Evolutionary conservation across 192 early-diverging fungal genomes (phyloP), one percentile per base, ranked within the genome.

Genomic region (Gigaspora rosea): DNA sequence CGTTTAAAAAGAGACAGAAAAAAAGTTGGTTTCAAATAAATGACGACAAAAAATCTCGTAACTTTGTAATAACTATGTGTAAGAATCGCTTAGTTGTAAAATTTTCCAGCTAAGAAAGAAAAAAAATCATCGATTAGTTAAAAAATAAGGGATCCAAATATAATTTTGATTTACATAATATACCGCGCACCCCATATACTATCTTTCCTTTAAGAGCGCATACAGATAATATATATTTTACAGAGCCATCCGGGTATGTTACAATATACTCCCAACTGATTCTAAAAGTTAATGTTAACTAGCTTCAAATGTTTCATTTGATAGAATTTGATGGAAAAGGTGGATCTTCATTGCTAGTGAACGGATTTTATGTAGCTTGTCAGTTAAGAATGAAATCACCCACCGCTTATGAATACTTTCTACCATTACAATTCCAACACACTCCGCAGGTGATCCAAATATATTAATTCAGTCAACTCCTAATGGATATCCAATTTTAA

Each of bases 171-270:
- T n/a, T n/a, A n/a, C n/a, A n/a, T n/a, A n/a, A n/a, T n/a, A n/a
- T n/a, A n/a, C n/a, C n/a, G n/a, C n/a, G n/a, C n/a, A n/a, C n/a
- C n/a, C n/a, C n/a, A n/a, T 95, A 94, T 78, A 94, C 94, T 8
- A 81, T 80, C 57, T 58, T 94, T 10, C 88, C 87, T 0, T 83
- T 95, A 4, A 89, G 87, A 49, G 93, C 91, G 20, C 94, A 95
- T 73, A 95, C 93, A 0, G 94, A 95, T 80, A 93, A 89, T 11
- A 94, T 93, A 1, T 95, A 95, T 78, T 95, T 95, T 75, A 94
- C 94, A 0, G 94, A 95, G 71, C 94, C 94, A 8, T 82, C 87
- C 12, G 93, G 94, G 90, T 89, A 81, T 36, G 81, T 75, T 35
- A 10, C 9, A 32, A 9, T 71, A 16, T 67, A 62, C 16, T n/a